Percentiles rank a stretch among this genome's conserved stretches.
phyloP scores from a whole-genome alignment of 139 green algal species.

The Chloropicon primus region DNA sequence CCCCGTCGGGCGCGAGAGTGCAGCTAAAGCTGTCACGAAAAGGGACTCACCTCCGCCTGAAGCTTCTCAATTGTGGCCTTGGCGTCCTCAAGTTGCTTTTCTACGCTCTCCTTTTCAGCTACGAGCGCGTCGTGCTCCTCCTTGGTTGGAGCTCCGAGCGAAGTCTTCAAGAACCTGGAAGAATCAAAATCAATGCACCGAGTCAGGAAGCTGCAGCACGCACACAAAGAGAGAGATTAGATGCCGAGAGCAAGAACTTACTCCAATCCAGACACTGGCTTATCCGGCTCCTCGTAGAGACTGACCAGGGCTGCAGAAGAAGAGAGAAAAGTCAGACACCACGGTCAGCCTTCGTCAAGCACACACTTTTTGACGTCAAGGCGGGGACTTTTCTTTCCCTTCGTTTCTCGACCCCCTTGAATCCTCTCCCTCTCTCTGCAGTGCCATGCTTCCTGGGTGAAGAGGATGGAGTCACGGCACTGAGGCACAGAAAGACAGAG shows the following conservation, averaged over 20 bases:
- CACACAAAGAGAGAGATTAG: not conserved
- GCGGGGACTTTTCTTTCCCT: too few species aligned
- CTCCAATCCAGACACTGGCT: conserved; percentile 44
- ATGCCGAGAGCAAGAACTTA: not conserved
- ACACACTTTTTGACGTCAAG: too few species aligned
- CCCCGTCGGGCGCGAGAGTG: too few species aligned
- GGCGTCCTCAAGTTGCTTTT: conserved; percentile 31
- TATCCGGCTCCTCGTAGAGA: conserved; percentile 58
- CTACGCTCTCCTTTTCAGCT: conserved; percentile 32
- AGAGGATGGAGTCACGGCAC: too few species aligned
- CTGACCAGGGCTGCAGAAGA: conserved; percentile 41
- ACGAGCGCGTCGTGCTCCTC: conserved; percentile 40
- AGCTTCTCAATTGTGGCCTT: conserved; percentile 31
- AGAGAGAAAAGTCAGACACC: too few species aligned
- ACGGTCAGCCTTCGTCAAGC: too few species aligned
- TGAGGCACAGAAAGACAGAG: too few species aligned
- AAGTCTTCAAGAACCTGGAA: conserved; percentile 47
- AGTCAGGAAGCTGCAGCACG: too few species aligned
- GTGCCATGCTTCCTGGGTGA: too few species aligned
- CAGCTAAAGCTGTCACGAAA: too few species aligned
- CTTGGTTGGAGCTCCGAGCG: conserved; percentile 42
- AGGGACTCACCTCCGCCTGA: conserved; percentile 15
- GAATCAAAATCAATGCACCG: not conserved
- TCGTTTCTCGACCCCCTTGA: too few species aligned
- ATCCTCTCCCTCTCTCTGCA: too few species aligned